Conservation (phyloP, 768 basidiomycete species). For the Dentipellis fragilis region DNA sequence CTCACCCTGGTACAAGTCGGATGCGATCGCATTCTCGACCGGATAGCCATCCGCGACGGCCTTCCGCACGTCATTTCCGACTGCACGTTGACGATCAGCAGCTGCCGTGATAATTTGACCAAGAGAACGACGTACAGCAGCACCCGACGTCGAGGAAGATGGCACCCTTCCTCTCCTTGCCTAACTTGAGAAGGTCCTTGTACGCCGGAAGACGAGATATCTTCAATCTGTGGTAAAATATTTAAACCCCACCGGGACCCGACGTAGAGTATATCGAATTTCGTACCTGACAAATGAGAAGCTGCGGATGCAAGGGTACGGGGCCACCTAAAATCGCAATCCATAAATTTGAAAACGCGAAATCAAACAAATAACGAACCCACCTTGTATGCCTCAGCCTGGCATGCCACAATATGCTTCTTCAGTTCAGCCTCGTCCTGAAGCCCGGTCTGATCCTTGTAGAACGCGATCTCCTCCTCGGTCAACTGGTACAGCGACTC, state of each 20-base stretch:
- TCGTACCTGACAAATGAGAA: conserved; percentile 16
- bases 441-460: conserved; percentile 20
- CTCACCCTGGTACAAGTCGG: conserved; percentile 29
- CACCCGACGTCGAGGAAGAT: conserved; percentile 37
- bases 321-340: conserved; percentile 15
- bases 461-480: conserved; percentile 12
- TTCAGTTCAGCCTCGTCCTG: conserved; percentile 20
- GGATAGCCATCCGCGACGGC: conserved; percentile 35
- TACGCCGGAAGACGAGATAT: conserved; percentile 18
- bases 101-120: background rate
- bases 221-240: conserved; percentile 12
- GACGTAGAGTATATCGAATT: background rate
- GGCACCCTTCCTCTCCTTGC: conserved; percentile 23
- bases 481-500: conserved; percentile 3
- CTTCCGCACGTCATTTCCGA: conserved; percentile 34
- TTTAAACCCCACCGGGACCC: background rate
- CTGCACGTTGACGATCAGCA: conserved; percentile 12
- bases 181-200: conserved; percentile 24
- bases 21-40: conserved; percentile 25
- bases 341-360: background rate
- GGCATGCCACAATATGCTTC: conserved; percentile 20
- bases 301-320: conserved; percentile 22
- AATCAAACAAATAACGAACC: background rate
- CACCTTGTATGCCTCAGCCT: conserved; percentile 22
- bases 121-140: conserved; percentile 25